Conservation (phyloP, 1,284 basidiomycete genomes). For the Pseudozyma thailandica region DNA sequence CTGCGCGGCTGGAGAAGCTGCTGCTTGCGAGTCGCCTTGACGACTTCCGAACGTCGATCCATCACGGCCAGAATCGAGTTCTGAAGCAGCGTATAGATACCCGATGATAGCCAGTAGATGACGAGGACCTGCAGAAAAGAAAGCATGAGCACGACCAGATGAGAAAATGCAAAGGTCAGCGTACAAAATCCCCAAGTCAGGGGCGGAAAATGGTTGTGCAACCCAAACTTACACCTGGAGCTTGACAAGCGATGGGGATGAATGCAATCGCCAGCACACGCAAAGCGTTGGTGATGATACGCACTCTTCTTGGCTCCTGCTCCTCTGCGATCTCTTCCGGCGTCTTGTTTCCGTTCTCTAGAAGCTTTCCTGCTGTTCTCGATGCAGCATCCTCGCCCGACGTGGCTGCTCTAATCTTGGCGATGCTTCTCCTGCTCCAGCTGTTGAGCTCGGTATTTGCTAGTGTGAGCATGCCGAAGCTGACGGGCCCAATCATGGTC, state of each 20-base stretch:
- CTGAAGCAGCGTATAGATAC: slow-evolving; percentile 80
- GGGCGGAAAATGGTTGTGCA: no score
- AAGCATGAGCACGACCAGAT: not conserved
- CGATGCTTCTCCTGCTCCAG: slow-evolving; percentile 49
- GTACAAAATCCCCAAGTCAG: not conserved
- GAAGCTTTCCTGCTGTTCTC: slow-evolving; percentile 30
- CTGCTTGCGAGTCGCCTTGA: slow-evolving; percentile 30
- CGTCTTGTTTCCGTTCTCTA: not conserved
- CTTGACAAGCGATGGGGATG: slow-evolving; percentile 79
- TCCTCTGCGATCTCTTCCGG: slow-evolving; percentile 21
- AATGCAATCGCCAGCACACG: slow-evolving; percentile 76
- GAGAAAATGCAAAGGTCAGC: not conserved
- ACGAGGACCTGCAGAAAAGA: slow-evolving; percentile 75
- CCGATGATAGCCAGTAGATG: slow-evolving; percentile 85
- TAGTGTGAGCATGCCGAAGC: slow-evolving; percentile 59
- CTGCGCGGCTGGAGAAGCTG: slow-evolving; percentile 29
- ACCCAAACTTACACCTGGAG: slow-evolving; percentile 76
- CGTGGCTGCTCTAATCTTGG: slow-evolving; percentile 26
- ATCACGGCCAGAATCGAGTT: slow-evolving; percentile 74
- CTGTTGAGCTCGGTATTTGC: slow-evolving; percentile 60
- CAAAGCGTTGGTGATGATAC: slow-evolving; percentile 75
- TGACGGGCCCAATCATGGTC: slow-evolving; percentile 60
- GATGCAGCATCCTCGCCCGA: slow-evolving; percentile 28
- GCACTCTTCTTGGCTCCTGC: slow-evolving; percentile 58
- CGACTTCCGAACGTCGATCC: slow-evolving; percentile 46